A percentile compares a stretch with the other conserved stretches of the same genome.
Conservation (phyloP, 768 basidiomycete genomes). For the Leccinum boreale region DNA sequence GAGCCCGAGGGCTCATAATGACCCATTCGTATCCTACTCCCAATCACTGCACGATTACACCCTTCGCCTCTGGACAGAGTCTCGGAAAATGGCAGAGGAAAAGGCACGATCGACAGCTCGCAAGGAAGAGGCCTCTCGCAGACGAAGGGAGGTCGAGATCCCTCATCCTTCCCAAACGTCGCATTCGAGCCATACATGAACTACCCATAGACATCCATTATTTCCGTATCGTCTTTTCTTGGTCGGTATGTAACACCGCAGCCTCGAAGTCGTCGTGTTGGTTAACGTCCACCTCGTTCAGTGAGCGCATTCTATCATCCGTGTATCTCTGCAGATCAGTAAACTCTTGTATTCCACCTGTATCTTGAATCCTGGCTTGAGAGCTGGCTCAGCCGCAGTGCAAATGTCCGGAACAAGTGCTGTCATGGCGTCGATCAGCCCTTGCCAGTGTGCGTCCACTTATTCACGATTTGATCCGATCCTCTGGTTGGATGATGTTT, state of each 20-base stretch:
- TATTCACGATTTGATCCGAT: neutral
- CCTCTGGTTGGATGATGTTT: slow-evolving; percentile 1
- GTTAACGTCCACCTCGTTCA: slow-evolving; percentile 15
- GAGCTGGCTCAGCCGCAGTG: neutral
- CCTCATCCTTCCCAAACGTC: slow-evolving; percentile 3
- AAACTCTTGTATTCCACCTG: slow-evolving; percentile 15
- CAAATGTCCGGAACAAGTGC: neutral
- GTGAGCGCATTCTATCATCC: slow-evolving; percentile 10
- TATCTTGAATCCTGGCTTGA: slow-evolving; percentile 1
- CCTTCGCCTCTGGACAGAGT: slow-evolving; percentile 63
- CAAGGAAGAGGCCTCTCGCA: slow-evolving; percentile 26
- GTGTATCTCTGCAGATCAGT: slow-evolving; percentile 15
- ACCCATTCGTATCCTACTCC: slow-evolving; percentile 53
- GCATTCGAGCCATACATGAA: slow-evolving; percentile 14
- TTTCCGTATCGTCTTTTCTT: neutral
- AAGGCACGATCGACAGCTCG: slow-evolving; percentile 32
- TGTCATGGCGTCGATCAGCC: slow-evolving; percentile 5
- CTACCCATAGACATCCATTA: slow-evolving; percentile 2
- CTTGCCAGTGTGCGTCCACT: slow-evolving; percentile 19
- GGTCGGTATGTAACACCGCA: slow-evolving; percentile 15
- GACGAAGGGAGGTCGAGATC: slow-evolving; percentile 21
- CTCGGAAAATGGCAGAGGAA: slow-evolving; percentile 56
- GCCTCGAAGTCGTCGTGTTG: slow-evolving; percentile 1
- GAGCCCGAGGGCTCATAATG: slow-evolving; percentile 8
- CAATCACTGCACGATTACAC: slow-evolving; percentile 68